Base-by-base conservation (phyloP, 1,284 basidiomycete species). In the Trichosporon asahii region DNA sequence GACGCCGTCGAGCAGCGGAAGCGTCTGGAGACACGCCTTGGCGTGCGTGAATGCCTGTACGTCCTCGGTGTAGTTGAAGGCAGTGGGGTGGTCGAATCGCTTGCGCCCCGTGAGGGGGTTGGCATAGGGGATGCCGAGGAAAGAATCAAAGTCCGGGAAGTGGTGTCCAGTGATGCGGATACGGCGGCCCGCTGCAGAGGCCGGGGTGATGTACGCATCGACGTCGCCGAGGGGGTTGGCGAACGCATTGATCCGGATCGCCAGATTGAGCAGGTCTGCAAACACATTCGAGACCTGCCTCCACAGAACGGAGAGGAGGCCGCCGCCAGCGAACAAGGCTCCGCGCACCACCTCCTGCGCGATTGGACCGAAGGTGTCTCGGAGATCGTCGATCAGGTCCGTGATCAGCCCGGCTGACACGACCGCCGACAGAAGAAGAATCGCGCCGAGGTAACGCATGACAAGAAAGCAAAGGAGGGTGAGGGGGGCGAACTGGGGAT, bases 51-150 rank as follows among this genome's bases (percentile, higher is more conserved):
- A 72, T 0, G 80, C 79, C 31, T 73, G 70, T 68, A 81, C 70
- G 23, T 77, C 74, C 29, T 76, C 66, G 53, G 75, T 75, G 68
- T 79, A 78, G 4, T 61, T 40, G 15, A 66, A 33, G 1, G 63
- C 23, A 29, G 76, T 65, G 9, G 82, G 80, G 15, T 75, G 61
- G 1, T 70, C 80, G 75, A 89, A 86, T 2, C 88, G 80, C 0
- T 11, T 18, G 8, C 55, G 55, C 9, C 55, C 55, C 1, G 55
- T 60, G 25, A 60, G 55, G 1, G 67, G 61, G 44, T 68, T 18
- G 9, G 67, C 67, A 23, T 49, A 68, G 2, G 67, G 67, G 9
- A 68, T 68, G 15, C 63, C 67, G 1, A 67, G 60, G 21, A 31
- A 67, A 5, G 27, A 21, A 21, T 67, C 66, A 23, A 63, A 60